phyloP scores from a whole-genome alignment of 805 yeast genomes.

The Ogataea methanolica region DNA sequence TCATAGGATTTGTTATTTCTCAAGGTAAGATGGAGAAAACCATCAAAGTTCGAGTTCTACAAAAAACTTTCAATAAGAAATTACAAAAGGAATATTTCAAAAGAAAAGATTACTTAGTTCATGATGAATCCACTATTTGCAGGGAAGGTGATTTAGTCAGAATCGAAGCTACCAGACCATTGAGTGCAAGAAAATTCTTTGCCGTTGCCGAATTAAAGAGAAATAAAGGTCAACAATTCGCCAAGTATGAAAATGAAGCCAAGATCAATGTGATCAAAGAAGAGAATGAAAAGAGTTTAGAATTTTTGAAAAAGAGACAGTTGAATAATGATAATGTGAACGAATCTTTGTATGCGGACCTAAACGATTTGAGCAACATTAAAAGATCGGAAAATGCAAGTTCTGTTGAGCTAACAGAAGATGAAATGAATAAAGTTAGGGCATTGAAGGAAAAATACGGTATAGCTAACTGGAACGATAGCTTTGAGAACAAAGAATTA shows the following conservation, averaged over 20 bases:
- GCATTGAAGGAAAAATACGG: slow-evolving; percentile 32
- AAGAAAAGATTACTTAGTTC: slow-evolving; percentile 83
- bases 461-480: slow-evolving; percentile 21
- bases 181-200: slow-evolving; percentile 77
- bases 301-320: slow-evolving; percentile 49
- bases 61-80: slow-evolving; percentile 63
- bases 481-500: slow-evolving; percentile 26
- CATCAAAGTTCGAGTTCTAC: slow-evolving; percentile 85
- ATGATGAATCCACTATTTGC: slow-evolving; percentile 87
- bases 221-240: slow-evolving; percentile 90
- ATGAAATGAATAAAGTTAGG: slow-evolving; percentile 34
- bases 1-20: slow-evolving; percentile 87
- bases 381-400: slow-evolving; percentile 8
- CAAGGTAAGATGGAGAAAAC: slow-evolving; percentile 97
- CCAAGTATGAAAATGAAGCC: slow-evolving; percentile 69
- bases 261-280: slow-evolving; percentile 61
- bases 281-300: slow-evolving; percentile 51
- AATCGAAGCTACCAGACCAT: slow-evolving; percentile 83
- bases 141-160: slow-evolving; percentile 95
- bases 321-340: slow-evolving; percentile 17
- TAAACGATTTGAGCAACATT: slow-evolving; percentile 14
- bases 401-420: slow-evolving; percentile 12
- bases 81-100: slow-evolving; percentile 72
- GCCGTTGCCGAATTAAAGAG: slow-evolving; percentile 89
- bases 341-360: slow-evolving; percentile 29